A percentile compares a stretch with the other conserved stretches of the same genome.
Conservation (phyloP, 148 eudicot genomes). For the Amaranthus cruentus region DNA sequence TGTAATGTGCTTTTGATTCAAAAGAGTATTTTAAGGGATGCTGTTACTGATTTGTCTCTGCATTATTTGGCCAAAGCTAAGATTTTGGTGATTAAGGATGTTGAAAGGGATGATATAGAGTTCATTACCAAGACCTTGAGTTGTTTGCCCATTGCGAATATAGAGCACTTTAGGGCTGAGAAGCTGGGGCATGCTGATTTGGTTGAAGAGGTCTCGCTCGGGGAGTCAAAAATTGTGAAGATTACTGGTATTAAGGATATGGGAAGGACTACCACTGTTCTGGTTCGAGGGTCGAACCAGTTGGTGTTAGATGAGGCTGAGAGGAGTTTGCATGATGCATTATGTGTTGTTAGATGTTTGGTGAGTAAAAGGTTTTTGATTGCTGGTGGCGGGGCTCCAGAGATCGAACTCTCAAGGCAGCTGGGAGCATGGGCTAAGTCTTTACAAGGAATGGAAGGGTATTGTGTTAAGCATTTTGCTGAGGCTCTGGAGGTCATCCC, state of each 20-base stretch:
- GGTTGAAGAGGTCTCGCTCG: slow-evolving; percentile 84
- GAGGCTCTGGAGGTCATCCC: slow-evolving; percentile 90
- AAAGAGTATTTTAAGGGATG: slow-evolving; percentile 95
- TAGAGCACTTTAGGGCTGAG: slow-evolving; percentile 91
- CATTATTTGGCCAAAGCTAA: slow-evolving; percentile 92
- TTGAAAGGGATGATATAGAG: slow-evolving; percentile 96
- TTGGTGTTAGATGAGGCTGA: slow-evolving; percentile 96
- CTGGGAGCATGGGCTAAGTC: slow-evolving; percentile 95
- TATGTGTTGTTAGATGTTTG: slow-evolving; percentile 87
- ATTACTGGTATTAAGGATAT: slow-evolving; percentile 85
- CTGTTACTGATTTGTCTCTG: slow-evolving; percentile 86
- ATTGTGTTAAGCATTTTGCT: slow-evolving; percentile 67
- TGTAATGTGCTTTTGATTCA: slow-evolving; percentile 93
- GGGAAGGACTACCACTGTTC: slow-evolving; percentile 85
- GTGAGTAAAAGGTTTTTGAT: slow-evolving; percentile 79
- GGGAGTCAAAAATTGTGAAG: slow-evolving; percentile 87
- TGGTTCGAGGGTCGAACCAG: slow-evolving; percentile 84
- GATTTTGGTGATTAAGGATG: slow-evolving; percentile 89
- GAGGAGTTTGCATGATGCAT: slow-evolving; percentile 86
- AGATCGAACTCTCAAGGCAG: slow-evolving; percentile 91
- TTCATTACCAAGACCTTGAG: slow-evolving; percentile 92
- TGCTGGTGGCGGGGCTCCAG: slow-evolving; percentile 96
- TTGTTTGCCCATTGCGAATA: slow-evolving; percentile 82
- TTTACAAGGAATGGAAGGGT: slow-evolving; percentile 87
- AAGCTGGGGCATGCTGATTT: slow-evolving; percentile 80